These are phyloP conservation scores for Acanthamoeba lenticulata DNA, from an alignment of 208 protist genomes.

Conservation along the genomic window DNA sequence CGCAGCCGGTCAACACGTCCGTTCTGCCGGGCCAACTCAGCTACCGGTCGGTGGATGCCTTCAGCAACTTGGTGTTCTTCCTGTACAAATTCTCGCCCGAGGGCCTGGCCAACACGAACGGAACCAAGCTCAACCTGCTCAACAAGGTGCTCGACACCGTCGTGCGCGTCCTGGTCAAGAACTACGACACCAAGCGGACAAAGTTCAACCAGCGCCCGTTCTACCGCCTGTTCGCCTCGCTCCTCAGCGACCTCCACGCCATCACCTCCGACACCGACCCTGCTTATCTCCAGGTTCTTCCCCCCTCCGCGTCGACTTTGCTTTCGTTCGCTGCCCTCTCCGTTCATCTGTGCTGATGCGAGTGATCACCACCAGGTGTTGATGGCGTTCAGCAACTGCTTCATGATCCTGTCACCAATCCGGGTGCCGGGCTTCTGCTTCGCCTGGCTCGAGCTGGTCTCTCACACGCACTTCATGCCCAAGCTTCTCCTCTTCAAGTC, in stretches of 20 bases:
- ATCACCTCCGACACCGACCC: slow-evolving; percentile 77
- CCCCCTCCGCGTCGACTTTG: not conserved
- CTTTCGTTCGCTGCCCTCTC: not conserved
- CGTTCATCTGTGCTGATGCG: not conserved
- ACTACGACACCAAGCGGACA: slow-evolving; percentile 85
- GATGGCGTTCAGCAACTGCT: slow-evolving; percentile 89
- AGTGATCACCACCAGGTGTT: slow-evolving; percentile 77
- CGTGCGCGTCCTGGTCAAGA: slow-evolving; percentile 79
- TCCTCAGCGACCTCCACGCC: slow-evolving; percentile 90
- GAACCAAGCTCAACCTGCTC: slow-evolving; percentile 81
- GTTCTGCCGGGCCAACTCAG: slow-evolving; percentile 22
- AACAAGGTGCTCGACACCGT: slow-evolving; percentile 80
- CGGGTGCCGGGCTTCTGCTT: slow-evolving; percentile 97
- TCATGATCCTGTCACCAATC: slow-evolving; percentile 92
- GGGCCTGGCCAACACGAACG: slow-evolving; percentile 55
- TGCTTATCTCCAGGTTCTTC: slow-evolving; percentile 72
- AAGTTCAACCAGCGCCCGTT: slow-evolving; percentile 98
- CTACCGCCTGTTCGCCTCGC: slow-evolving; percentile 94
- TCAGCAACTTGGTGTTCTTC: slow-evolving; percentile 94
- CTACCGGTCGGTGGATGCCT: slow-evolving; percentile 87
- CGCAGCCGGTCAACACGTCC: not conserved
- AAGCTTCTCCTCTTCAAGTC: slow-evolving; percentile 90
- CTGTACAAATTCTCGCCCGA: slow-evolving; percentile 86
- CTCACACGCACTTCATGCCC: slow-evolving; percentile 97
- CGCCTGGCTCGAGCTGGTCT: slow-evolving; percentile 98